phyloP scores from a whole-genome alignment of 139 green algal genomes.

The Eudorina sp. region DNA sequence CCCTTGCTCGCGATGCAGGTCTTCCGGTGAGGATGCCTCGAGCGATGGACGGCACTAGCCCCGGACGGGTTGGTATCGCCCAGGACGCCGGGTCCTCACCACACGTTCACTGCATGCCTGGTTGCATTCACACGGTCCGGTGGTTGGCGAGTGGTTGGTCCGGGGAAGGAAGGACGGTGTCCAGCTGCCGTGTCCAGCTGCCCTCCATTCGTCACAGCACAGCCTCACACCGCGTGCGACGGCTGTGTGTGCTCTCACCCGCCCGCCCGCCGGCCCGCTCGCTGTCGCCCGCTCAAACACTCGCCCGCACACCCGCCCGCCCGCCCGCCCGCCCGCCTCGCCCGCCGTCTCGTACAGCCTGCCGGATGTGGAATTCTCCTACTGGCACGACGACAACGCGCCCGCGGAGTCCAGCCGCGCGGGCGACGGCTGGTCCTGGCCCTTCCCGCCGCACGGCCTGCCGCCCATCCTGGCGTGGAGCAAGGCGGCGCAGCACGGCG shows the following conservation, averaged over 20 bases:
- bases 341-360: slow-evolving; percentile 5
- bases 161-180: background rate
- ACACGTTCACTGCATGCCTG: no score
- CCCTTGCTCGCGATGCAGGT: no score
- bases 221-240: no score
- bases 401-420: background rate
- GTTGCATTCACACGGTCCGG: no score
- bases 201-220: no score
- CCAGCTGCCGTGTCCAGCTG: background rate
- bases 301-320: background rate
- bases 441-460: slow-evolving; percentile 16
- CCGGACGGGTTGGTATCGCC: no score
- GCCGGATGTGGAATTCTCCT: slow-evolving; percentile 39
- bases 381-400: slow-evolving; percentile 43
- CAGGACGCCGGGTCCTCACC: no score
- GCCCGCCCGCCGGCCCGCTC: no score
- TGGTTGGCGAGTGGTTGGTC: no score
- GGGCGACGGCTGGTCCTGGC: background rate
- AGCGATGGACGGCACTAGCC: no score
- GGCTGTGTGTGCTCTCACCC: no score
- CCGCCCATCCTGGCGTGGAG: slow-evolving; percentile 39
- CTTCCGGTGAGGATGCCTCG: no score
- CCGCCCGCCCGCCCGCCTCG: background rate
- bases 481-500: background rate
- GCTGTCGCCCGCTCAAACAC: background rate